Conservation (phyloP, 805 yeast genomes). For the Ascoidea rubescens region DNA sequence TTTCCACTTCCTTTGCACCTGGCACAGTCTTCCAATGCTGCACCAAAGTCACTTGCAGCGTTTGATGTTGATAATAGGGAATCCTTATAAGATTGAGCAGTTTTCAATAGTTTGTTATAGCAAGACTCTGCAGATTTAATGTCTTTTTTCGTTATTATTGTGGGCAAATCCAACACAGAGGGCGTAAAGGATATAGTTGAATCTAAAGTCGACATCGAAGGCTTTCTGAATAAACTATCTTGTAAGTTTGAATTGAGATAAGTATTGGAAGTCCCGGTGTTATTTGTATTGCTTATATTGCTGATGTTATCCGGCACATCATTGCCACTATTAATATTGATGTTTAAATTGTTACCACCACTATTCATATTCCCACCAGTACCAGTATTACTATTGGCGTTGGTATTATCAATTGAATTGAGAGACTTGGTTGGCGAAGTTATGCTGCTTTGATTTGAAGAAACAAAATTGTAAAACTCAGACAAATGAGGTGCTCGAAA, state of each 20-base stretch:
- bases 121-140: slow-evolving; percentile 33
- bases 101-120: slow-evolving; percentile 31
- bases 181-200: slow-evolving; percentile 34
- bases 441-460: slow-evolving; percentile 4
- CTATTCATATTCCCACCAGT: neutral
- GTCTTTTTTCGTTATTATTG: slow-evolving; percentile 46
- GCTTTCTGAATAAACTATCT: neutral
- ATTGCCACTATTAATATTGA: slow-evolving; percentile 1
- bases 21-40: slow-evolving; percentile 52
- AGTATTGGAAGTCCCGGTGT: neutral
- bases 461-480: slow-evolving; percentile 42
- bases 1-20: slow-evolving; percentile 46
- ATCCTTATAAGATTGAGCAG: slow-evolving; percentile 31
- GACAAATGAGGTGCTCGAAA: slow-evolving; percentile 34
- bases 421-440: slow-evolving; percentile 4
- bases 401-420: slow-evolving; percentile 1
- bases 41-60: slow-evolving; percentile 61
- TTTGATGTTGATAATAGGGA: slow-evolving; percentile 33
- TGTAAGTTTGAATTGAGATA: slow-evolving; percentile 2
- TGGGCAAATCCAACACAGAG: slow-evolving; percentile 45
- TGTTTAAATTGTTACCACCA: neutral
- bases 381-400: neutral
- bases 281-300: slow-evolving; percentile 1
- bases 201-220: slow-evolving; percentile 17
- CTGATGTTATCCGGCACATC: slow-evolving; percentile 5